A percentile compares a stretch with the other conserved stretches of the same genome.
Evolutionary conservation across 371 early-diverging fungal genomes (phyloP).

Genomic region (Blakeslea trispora): DNA sequence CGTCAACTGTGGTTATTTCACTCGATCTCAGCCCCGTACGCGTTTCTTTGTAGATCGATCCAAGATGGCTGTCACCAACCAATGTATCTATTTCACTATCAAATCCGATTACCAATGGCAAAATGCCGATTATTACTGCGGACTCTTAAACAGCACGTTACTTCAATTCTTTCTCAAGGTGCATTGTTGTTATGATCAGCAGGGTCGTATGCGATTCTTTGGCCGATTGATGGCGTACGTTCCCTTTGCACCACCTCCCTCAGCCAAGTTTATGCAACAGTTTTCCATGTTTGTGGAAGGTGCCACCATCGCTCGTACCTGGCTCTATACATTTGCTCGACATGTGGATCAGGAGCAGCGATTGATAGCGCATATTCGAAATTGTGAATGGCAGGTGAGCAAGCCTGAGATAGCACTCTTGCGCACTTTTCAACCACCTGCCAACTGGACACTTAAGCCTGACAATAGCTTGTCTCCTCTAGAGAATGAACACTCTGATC

Average conservation of each 20-base stretch:
- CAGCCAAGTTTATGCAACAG: slow-evolving; percentile 5
- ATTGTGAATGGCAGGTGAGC: slow-evolving; percentile 34
- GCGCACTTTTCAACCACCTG: slow-evolving; percentile 1
- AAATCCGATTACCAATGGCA: slow-evolving; percentile 29
- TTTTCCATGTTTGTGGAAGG: slow-evolving; percentile 29
- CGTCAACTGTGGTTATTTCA: slow-evolving; percentile 69
- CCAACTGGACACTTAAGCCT: background rate
- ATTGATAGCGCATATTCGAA: slow-evolving; percentile 37
- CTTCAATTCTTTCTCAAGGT: slow-evolving; percentile 56
- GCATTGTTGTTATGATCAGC: slow-evolving; percentile 63
- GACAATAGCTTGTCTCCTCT: slow-evolving; percentile 4
- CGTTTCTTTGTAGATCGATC: slow-evolving; percentile 58
- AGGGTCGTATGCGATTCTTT: slow-evolving; percentile 64
- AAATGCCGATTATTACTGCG: slow-evolving; percentile 49
- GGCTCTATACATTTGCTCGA: slow-evolving; percentile 26
- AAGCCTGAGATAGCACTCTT: slow-evolving; percentile 5
- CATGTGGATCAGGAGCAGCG: slow-evolving; percentile 3
- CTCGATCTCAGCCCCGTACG: slow-evolving; percentile 57
- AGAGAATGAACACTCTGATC: background rate
- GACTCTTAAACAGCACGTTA: slow-evolving; percentile 58
- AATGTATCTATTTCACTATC: slow-evolving; percentile 63
- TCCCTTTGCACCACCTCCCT: slow-evolving; percentile 53
- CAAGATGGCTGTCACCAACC: slow-evolving; percentile 50
- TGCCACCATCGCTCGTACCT: slow-evolving; percentile 17
- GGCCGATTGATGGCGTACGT: slow-evolving; percentile 66